Evolutionary conservation across 306 rosid genomes (phyloP), one percentile per base, ranked within the genome.

Genomic region (Datisca glomerata): DNA sequence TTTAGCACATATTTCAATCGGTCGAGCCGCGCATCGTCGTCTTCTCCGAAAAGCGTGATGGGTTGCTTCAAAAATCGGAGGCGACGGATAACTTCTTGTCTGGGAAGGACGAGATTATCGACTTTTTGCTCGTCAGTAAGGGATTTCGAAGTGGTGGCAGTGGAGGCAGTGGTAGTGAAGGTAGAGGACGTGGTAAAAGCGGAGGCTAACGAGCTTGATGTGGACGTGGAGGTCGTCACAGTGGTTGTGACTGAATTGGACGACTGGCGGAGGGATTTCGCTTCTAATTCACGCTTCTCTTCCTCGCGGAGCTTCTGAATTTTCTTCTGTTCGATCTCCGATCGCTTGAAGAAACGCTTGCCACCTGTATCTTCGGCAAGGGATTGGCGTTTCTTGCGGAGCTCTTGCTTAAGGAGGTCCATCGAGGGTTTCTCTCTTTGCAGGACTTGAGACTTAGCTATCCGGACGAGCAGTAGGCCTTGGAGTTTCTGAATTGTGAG

Each of bases 61-160:
- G 98, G 96, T 29, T 91, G 94, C 47, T 91, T 91, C 17, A 91
- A 78, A 27, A 91, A 60, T 17, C 98, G 86, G 51, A 91, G 94
- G 22, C 98, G 83, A 3, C 98, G 93, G 5, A 91, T 57, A 11
- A 91, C 96, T 48, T 91, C 98, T 31, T 61, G 84, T 53, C 60
- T 75, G 1, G 98, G 83, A 27, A 91, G 85, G n/a, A 78, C 83
- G 20, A 91, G 76, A 52, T 47, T 78, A 56, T 84, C 96, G 64
- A 87, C 76, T 61, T 76, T 82, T 18, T 76, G 77, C 54, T 84
- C 95, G 18, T 78, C 59, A 6, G 80, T 72, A 24, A 78, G 76
- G 49, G 83, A 31, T 33, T 67, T 78, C 17, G 63, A 51, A 2
- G 73, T 10, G 31, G 82, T 23, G 5, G 86, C 45, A 0, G 67